Evolutionary conservation across 129 eudicot species (phyloP).

Genomic region (Helianthus tuberosus): DNA sequence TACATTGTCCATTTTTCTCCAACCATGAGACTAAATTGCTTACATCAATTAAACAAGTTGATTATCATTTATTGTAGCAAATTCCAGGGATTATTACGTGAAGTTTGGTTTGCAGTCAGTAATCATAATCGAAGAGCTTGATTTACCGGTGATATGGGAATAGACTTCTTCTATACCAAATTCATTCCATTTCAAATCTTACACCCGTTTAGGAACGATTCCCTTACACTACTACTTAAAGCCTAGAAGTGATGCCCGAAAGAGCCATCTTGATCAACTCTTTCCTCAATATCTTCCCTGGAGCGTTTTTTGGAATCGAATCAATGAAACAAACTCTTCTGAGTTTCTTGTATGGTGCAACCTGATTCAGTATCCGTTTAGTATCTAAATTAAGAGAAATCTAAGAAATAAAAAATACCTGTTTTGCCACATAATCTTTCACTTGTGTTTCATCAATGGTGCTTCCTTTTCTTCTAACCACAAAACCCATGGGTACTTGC

Average conservation of each 20-base stretch:
- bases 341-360: constrained; percentile 59
- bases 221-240: constrained; percentile 11
- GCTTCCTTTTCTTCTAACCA: constrained; percentile 59
- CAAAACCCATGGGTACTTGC: constrained; percentile 69
- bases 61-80: no score
- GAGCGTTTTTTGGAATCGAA: constrained; percentile 53
- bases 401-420: constrained; percentile 36
- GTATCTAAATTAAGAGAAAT: not conserved
- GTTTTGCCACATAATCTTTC: constrained; percentile 58
- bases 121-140: no score
- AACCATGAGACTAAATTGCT: no score
- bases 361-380: constrained; percentile 5
- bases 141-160: no score
- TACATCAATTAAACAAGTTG: constrained; percentile 15
- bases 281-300: constrained; percentile 59
- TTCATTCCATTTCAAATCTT: no score
- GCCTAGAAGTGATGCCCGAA: constrained; percentile 42
- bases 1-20: not conserved
- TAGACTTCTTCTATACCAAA: no score
- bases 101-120: no score
- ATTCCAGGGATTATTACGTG: no score
- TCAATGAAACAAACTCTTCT: constrained; percentile 48
- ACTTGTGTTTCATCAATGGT: constrained; percentile 44
- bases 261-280: constrained; percentile 53
- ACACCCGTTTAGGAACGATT: no score